phyloP scores from a whole-genome alignment of 768 basidiomycete genomes.

The Trametes meyenii region DNA sequence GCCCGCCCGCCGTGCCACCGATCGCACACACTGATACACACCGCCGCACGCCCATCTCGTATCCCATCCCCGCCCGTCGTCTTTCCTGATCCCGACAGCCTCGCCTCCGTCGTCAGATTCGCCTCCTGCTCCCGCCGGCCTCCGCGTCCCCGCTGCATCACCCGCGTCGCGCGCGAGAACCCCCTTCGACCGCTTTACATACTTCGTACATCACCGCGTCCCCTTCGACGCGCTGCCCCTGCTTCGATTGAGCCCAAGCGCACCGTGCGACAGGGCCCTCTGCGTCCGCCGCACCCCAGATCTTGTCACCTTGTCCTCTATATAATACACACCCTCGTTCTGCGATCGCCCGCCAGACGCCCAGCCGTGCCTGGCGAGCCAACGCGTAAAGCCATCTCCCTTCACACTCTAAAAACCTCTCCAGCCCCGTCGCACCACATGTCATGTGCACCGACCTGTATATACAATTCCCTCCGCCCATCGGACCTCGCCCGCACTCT shows the following conservation, averaged over 20 bases:
- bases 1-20: not conserved
- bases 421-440: constrained; percentile 3
- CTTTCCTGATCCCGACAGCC: too few species aligned
- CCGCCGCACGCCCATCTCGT: not conserved
- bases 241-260: not conserved
- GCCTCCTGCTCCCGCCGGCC: not conserved
- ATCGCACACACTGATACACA: constrained; percentile 13
- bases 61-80: not conserved
- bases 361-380: constrained; percentile 13
- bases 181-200: constrained; percentile 14
- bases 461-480: constrained; percentile 1
- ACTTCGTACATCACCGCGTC: constrained; percentile 11
- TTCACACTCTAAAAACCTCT: constrained; percentile 20
- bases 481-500: constrained; percentile 4
- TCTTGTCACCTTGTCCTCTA: constrained; percentile 10
- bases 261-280: constrained; percentile 10
- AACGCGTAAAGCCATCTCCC: constrained; percentile 11
- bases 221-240: not conserved
- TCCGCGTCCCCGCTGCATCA: not conserved
- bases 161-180: not conserved
- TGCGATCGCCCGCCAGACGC: constrained; percentile 9
- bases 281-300: constrained; percentile 19
- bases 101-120: not conserved
- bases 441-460: not conserved
- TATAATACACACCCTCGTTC: constrained; percentile 5